Conservation (phyloP, 768 basidiomycete genomes). For the Exidia glandulosa region DNA sequence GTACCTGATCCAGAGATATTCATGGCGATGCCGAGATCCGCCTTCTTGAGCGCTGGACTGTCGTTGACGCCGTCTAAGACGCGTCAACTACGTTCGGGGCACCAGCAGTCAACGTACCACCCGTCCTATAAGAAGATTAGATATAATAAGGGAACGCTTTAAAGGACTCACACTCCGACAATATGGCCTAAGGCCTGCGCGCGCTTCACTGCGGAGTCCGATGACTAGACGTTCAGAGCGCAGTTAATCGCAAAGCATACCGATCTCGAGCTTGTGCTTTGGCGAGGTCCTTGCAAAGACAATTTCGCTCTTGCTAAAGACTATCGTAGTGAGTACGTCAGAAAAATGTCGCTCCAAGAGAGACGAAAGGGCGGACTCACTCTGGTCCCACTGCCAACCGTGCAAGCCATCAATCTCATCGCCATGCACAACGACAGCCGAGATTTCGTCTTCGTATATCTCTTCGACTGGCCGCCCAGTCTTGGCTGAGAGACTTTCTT, state of each 20-base stretch:
- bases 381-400: conserved; percentile 68
- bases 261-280: conserved; percentile 64
- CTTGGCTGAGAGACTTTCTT: conserved; percentile 46
- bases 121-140: too few species aligned
- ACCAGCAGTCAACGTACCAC: background rate
- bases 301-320: conserved; percentile 57
- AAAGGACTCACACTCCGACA: conserved; percentile 51
- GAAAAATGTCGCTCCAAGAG: too few species aligned
- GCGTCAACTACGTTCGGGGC: background rate
- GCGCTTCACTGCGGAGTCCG: conserved; percentile 66
- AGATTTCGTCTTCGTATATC: conserved; percentile 58
- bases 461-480: conserved; percentile 44
- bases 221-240: too few species aligned
- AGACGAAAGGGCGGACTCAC: too few species aligned
- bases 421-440: conserved; percentile 56
- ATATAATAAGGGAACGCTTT: too few species aligned
- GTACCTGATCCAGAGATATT: conserved; percentile 50
- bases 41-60: conserved; percentile 60
- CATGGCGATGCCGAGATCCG: conserved; percentile 66
- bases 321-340: too few species aligned
- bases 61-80: conserved; percentile 55
- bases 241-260: too few species aligned
- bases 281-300: conserved; percentile 65
- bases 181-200: conserved; percentile 62
- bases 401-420: conserved; percentile 56